phyloP scores from a whole-genome alignment of 257 asterid species.

The Anisodus acutangulus region DNA sequence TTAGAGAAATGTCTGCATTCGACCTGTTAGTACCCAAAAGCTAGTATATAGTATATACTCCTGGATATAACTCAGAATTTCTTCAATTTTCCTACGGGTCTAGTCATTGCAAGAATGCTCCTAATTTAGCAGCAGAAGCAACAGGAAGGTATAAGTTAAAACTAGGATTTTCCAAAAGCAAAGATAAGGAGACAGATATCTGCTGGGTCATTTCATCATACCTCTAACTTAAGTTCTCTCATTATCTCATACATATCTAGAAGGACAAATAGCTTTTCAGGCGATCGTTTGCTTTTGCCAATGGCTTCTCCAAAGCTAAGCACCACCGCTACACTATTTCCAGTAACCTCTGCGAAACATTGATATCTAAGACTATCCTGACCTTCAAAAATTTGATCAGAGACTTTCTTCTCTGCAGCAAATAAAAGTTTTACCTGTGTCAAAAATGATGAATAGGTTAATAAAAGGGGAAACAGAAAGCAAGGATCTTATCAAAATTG shows the following conservation, averaged over 20 bases:
- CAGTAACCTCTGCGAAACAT: constrained; percentile 77
- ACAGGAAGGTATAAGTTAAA: neutral
- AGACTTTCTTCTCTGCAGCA: constrained; percentile 81
- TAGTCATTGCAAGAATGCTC: neutral
- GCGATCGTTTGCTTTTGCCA: constrained; percentile 92
- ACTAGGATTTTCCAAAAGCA: neutral
- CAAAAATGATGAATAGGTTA: constrained; percentile 29
- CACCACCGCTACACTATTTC: constrained; percentile 66
- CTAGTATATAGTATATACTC: neutral
- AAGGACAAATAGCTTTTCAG: constrained; percentile 91
- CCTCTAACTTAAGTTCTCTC: constrained; percentile 92
- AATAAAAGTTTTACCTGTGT: constrained; percentile 83
- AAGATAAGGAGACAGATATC: constrained; percentile 26
- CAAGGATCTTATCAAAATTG: neutral
- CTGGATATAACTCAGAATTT: neutral
- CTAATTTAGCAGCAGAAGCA: constrained; percentile 3
- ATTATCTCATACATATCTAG: constrained; percentile 92
- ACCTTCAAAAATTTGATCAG: constrained; percentile 69
- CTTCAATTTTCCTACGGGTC: neutral
- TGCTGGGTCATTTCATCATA: constrained; percentile 34
- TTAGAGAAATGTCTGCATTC: neutral
- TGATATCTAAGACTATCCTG: constrained; percentile 74
- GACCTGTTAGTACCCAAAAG: neutral
- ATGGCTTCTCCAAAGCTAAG: constrained; percentile 93
- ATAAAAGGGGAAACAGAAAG: neutral